A percentile compares a stretch with the other conserved stretches of the same genome.
phyloP scores from a whole-genome alignment of 441 rosid species.

The Jatropha multifida region DNA sequence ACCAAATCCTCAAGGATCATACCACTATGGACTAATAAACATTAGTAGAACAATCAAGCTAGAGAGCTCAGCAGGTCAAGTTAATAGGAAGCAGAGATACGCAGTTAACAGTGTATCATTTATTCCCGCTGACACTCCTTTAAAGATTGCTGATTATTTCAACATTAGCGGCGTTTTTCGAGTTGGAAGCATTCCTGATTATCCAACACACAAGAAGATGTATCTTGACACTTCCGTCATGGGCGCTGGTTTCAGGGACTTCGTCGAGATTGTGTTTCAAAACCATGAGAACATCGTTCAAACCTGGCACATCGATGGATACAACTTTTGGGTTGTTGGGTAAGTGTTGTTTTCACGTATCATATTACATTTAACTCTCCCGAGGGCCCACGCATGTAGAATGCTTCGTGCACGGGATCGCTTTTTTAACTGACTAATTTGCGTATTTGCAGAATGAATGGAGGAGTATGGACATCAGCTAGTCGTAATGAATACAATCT shows the following conservation, averaged over 20 bases:
- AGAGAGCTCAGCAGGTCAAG: slow-evolving; percentile 61
- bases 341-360: slow-evolving; percentile 28
- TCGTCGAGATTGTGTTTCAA: slow-evolving; percentile 72
- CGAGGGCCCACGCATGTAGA: too few species aligned
- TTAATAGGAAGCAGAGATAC: slow-evolving; percentile 79
- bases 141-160: slow-evolving; percentile 81
- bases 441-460: slow-evolving; percentile 65
- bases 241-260: slow-evolving; percentile 61
- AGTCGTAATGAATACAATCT: slow-evolving; percentile 75
- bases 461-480: slow-evolving; percentile 64
- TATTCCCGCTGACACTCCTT: slow-evolving; percentile 66
- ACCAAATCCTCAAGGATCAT: slow-evolving; percentile 95
- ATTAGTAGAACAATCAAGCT: slow-evolving; percentile 62
- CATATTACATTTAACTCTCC: too few species aligned
- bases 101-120: slow-evolving; percentile 79
- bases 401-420: too few species aligned
- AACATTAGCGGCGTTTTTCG: slow-evolving; percentile 65
- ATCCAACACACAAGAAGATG: slow-evolving; percentile 51
- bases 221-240: slow-evolving; percentile 71
- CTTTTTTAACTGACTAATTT: too few species aligned
- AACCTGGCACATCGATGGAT: slow-evolving; percentile 81
- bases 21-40: slow-evolving; percentile 82
- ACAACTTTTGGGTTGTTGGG: slow-evolving; percentile 90
- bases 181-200: slow-evolving; percentile 56
- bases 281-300: slow-evolving; percentile 67